Evolutionary conservation across 345 rosid species (phyloP).

Genomic region (Moricandia arvensis): DNA sequence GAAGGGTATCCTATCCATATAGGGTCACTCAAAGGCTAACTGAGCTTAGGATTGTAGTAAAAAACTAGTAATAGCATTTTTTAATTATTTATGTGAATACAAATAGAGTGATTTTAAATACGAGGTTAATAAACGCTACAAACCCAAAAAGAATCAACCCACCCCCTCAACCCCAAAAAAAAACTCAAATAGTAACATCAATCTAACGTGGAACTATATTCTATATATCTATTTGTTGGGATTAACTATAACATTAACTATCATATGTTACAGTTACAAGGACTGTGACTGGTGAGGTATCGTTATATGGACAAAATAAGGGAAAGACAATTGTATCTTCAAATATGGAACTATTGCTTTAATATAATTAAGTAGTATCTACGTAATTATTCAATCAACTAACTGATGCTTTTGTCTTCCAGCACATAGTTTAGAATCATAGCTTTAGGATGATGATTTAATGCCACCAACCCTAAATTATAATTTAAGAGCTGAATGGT

Average conservation of each 20-base stretch:
- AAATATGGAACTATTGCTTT: constrained; percentile 7
- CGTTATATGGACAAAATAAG: constrained; percentile 16
- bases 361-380: constrained; percentile 1
- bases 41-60: neutral
- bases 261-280: neutral
- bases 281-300: constrained; percentile 4
- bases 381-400: constrained; percentile 19
- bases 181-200: neutral
- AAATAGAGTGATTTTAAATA: neutral
- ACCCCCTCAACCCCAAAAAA: too few species aligned
- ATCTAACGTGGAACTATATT: neutral
- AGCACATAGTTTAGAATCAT: constrained; percentile 25
- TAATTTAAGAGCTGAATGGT: neutral
- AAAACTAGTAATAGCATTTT: neutral
- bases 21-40: constrained; percentile 22
- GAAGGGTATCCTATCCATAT: constrained; percentile 5
- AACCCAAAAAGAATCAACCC: too few species aligned
- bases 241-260: neutral
- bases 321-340: neutral
- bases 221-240: neutral
- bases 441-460: constrained; percentile 28
- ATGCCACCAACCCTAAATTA: constrained; percentile 3
- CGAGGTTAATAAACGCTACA: too few species aligned
- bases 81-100: neutral
- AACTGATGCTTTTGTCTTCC: constrained; percentile 19